A percentile compares a stretch with the other conserved stretches of the same genome.
These are phyloP conservation scores for Mangifera indica DNA, from an alignment of 345 rosid species.

Conservation along the genomic window DNA sequence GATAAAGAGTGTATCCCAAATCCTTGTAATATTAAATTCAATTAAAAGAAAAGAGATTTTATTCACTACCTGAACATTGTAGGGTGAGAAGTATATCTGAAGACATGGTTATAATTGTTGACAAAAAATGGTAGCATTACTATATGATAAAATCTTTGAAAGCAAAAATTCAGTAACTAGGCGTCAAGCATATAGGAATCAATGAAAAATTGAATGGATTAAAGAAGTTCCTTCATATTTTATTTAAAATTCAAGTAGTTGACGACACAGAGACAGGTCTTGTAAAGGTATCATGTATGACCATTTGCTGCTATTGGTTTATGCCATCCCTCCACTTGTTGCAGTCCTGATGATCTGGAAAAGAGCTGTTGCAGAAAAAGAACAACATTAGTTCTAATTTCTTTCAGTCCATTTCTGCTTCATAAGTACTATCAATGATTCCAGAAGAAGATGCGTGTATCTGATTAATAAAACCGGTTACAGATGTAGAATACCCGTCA, in stretches of 20 bases:
- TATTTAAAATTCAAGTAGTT: conserved; percentile 19
- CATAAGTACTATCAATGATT: not conserved
- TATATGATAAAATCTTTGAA: too few species aligned
- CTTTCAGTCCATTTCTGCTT: not conserved
- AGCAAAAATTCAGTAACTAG: too few species aligned
- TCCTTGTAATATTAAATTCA: too few species aligned
- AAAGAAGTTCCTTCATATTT: not conserved
- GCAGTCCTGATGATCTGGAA: conserved; percentile 97
- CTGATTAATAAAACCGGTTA: not conserved
- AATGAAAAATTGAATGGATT: not conserved
- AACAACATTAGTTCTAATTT: not conserved
- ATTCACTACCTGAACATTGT: too few species aligned
- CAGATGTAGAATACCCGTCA: too few species aligned
- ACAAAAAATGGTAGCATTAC: too few species aligned
- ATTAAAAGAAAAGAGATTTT: too few species aligned
- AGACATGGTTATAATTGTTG: too few species aligned
- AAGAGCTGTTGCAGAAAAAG: conserved; percentile 54
- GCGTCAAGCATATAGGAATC: too few species aligned
- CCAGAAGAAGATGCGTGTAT: not conserved
- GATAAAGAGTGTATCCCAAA: too few species aligned
- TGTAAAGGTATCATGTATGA: conserved; percentile 7
- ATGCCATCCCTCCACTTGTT: conserved; percentile 67
- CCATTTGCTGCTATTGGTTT: conserved; percentile 24
- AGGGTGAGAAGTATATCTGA: too few species aligned
- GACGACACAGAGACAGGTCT: conserved; percentile 14